These are phyloP conservation scores for Populus tomentosa DNA, from an alignment of 441 rosid genomes.

Conservation along the genomic window DNA sequence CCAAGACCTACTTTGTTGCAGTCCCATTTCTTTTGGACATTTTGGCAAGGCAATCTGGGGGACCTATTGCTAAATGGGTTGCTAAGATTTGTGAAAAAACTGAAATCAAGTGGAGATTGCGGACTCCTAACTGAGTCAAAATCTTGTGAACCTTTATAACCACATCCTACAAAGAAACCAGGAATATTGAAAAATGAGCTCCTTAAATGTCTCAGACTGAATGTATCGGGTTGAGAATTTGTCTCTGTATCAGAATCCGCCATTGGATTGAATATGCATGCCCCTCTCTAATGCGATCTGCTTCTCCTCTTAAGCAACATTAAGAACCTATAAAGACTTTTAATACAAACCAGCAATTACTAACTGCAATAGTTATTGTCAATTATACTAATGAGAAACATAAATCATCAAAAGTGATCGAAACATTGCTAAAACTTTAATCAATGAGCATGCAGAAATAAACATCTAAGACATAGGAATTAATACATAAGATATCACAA, in stretches of 20 bases:
- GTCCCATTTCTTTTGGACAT: conserved; percentile 63
- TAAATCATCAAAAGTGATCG: background rate
- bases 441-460: background rate
- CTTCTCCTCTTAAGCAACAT: conserved; percentile 56
- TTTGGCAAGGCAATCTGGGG: conserved; percentile 31
- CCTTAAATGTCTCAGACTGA: conserved; percentile 31
- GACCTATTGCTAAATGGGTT: conserved; percentile 34
- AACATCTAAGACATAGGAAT: background rate
- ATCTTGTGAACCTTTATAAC: conserved; percentile 51
- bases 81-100: conserved; percentile 49
- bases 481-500: conserved; percentile 6
- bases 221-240: conserved; percentile 21
- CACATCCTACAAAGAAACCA: conserved; percentile 55
- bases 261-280: conserved; percentile 24
- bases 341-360: conserved; percentile 20
- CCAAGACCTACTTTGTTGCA: conserved; percentile 72
- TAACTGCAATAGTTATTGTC: conserved; percentile 26
- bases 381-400: conserved; percentile 6
- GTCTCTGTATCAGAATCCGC: conserved; percentile 41
- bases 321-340: conserved; percentile 14
- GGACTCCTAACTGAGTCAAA: conserved; percentile 76
- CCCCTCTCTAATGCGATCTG: conserved; percentile 55
- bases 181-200: conserved; percentile 50
- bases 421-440: background rate
- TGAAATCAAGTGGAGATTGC: conserved; percentile 76